These are phyloP conservation scores for Coemansia biformis DNA, from an alignment of 192 early-diverging fungal species.

Conservation along the genomic window DNA sequence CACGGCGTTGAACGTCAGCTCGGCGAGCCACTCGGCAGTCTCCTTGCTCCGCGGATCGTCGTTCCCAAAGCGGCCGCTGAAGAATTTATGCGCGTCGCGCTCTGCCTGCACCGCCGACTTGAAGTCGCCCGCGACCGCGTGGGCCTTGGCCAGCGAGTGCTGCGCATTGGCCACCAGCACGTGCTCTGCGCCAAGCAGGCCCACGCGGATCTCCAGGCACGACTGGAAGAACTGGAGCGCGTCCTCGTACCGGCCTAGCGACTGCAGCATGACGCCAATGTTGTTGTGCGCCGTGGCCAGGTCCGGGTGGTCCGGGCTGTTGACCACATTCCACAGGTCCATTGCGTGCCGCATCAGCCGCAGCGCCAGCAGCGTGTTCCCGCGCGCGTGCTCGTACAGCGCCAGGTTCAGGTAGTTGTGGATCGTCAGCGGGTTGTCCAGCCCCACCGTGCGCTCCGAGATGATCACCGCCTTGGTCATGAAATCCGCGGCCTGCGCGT, in stretches of 20 bases:
- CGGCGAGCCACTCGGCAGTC: constrained; percentile 59
- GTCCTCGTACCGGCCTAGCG: constrained; percentile 55
- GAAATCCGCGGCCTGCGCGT: constrained; percentile 53
- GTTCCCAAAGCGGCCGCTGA: constrained; percentile 56
- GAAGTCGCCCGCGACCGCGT: constrained; percentile 68
- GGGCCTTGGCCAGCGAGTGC: constrained; percentile 74
- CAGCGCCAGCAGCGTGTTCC: constrained; percentile 62
- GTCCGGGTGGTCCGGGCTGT: constrained; percentile 73
- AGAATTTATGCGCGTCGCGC: constrained; percentile 61
- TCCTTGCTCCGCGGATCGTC: constrained; percentile 71
- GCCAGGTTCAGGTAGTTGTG: constrained; percentile 89
- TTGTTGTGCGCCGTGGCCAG: constrained; percentile 70
- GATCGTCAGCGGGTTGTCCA: constrained; percentile 81
- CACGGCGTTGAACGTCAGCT: constrained; percentile 59
- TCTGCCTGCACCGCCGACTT: constrained; percentile 69
- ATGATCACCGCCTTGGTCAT: constrained; percentile 79
- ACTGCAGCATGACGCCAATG: constrained; percentile 71
- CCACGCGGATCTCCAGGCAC: constrained; percentile 61
- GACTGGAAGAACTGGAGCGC: constrained; percentile 68
- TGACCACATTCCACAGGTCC: constrained; percentile 74
- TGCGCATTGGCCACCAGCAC: constrained; percentile 61
- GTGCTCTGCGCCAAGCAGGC: constrained; percentile 64
- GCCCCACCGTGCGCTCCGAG: constrained; percentile 75
- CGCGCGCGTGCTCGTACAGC: constrained; percentile 80
- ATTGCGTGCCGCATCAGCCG: constrained; percentile 77